phyloP scores from a whole-genome alignment of 768 basidiomycete genomes.

The Amanita jacksonii region DNA sequence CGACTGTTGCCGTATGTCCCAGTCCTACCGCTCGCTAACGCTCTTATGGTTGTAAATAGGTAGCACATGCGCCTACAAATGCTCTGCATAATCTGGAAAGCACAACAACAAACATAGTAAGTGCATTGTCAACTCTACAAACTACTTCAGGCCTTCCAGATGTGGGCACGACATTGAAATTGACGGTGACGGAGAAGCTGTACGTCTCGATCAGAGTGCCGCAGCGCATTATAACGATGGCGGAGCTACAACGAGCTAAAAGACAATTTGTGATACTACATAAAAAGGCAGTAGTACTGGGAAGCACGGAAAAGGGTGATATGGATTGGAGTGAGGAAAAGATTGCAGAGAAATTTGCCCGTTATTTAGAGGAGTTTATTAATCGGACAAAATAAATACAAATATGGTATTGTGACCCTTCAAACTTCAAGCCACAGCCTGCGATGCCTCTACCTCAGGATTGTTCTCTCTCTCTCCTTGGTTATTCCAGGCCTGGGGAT shows the following conservation, averaged over 20 bases:
- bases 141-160: background rate
- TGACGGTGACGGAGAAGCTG: constrained; percentile 16
- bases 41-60: constrained; percentile 30
- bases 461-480: constrained; percentile 47
- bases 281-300: constrained; percentile 80
- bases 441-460: constrained; percentile 67
- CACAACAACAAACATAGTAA: constrained; percentile 59
- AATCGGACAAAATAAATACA: constrained; percentile 1
- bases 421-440: background rate
- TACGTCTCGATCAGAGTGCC: constrained; percentile 54
- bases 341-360: constrained; percentile 59
- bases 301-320: constrained; percentile 64
- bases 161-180: background rate
- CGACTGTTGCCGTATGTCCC: constrained; percentile 57
- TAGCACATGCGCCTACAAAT: constrained; percentile 76
- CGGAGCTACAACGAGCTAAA: constrained; percentile 83
- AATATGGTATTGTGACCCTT: background rate
- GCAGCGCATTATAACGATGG: constrained; percentile 62
- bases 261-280: constrained; percentile 87
- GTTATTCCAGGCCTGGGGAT: constrained; percentile 46
- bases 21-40: constrained; percentile 4
- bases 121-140: constrained; percentile 34
- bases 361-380: constrained; percentile 64
- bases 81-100: constrained; percentile 81
- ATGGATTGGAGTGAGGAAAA: constrained; percentile 73